These are phyloP conservation scores for Xerocomus brunneocitrinus DNA, from an alignment of 768 basidiomycete genomes.

Conservation along the genomic window DNA sequence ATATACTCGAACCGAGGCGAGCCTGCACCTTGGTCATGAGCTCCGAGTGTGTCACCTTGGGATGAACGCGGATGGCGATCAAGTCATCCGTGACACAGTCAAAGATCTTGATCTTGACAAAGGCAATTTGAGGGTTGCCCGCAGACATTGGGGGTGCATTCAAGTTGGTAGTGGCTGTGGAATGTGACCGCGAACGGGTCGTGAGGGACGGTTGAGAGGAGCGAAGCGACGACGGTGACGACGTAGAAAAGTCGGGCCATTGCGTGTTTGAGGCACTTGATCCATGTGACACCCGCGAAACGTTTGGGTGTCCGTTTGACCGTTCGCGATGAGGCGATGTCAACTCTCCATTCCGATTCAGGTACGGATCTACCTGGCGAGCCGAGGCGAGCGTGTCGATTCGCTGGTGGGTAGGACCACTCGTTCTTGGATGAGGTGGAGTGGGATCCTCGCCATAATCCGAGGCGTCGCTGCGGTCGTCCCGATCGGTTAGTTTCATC, in stretches of 20 bases:
- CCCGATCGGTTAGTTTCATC: conserved; percentile 44
- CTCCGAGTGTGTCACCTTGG: conserved; percentile 78
- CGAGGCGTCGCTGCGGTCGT: conserved; percentile 56
- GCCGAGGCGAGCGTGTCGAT: conserved; percentile 45
- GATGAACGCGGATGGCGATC: conserved; percentile 95
- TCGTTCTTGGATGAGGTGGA: conserved; percentile 36
- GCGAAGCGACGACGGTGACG: conserved; percentile 46
- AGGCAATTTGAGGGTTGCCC: conserved; percentile 76
- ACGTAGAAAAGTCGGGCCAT: conserved; percentile 28
- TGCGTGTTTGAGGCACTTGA: conserved; percentile 26
- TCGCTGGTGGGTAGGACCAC: conserved; percentile 38
- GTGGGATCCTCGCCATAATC: conserved; percentile 55
- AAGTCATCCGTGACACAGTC: conserved; percentile 90
- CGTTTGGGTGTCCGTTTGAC: conserved; percentile 14
- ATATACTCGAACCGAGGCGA: conserved; percentile 74
- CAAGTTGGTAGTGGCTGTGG: conserved; percentile 44
- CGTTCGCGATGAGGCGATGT: conserved; percentile 35
- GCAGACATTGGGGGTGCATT: conserved; percentile 74
- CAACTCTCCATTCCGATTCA: conserved; percentile 29
- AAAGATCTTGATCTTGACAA: conserved; percentile 98
- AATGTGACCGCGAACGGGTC: conserved; percentile 54
- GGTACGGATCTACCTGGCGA: conserved; percentile 29
- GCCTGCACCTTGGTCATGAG: conserved; percentile 90
- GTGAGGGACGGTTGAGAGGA: conserved; percentile 52
- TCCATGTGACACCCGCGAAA: conserved; percentile 27